Evolutionary conservation across 768 basidiomycete species (phyloP).

Genomic region (Mycena latifolia): DNA sequence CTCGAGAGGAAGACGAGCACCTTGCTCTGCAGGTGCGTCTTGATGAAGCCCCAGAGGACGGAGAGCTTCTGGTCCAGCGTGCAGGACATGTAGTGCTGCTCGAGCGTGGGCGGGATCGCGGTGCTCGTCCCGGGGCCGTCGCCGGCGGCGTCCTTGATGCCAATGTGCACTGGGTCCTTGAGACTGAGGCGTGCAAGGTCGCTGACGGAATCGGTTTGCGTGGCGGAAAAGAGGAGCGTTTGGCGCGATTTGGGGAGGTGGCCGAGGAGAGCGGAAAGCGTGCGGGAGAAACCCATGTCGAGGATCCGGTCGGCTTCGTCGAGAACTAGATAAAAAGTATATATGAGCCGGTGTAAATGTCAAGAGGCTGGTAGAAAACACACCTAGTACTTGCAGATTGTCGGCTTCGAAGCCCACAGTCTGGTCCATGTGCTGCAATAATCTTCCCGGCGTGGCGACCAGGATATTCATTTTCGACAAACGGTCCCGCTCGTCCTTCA

Average conservation of each 20-base stretch:
- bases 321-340: conserved; percentile 72
- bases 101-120: conserved; percentile 81
- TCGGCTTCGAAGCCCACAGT: conserved; percentile 94
- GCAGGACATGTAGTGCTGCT: conserved; percentile 91
- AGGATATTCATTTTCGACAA: conserved; percentile 96
- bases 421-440: conserved; percentile 98
- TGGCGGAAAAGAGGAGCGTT: conserved; percentile 96
- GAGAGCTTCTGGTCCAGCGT: conserved; percentile 91
- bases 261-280: conserved; percentile 89
- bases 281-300: conserved; percentile 95
- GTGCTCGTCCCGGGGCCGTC: conserved; percentile 55
- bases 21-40: conserved; percentile 92
- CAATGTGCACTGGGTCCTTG: conserved; percentile 82
- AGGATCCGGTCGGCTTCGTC: conserved; percentile 98
- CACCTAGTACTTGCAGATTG: conserved; percentile 92
- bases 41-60: conserved; percentile 94
- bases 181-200: conserved; percentile 94
- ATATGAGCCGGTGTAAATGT: conserved; percentile 8
- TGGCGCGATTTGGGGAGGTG: conserved; percentile 94
- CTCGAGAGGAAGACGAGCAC: conserved; percentile 94
- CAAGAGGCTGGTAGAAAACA: conserved; percentile 42
- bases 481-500: conserved; percentile 93
- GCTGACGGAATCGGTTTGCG: conserved; percentile 90
- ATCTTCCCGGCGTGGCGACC: conserved; percentile 95
- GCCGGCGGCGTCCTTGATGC: conserved; percentile 63